A percentile compares a stretch with the other conserved stretches of the same genome.
These are phyloP conservation scores for Suillus plorans DNA, from an alignment of 768 basidiomycete species.

Conservation along the genomic window DNA sequence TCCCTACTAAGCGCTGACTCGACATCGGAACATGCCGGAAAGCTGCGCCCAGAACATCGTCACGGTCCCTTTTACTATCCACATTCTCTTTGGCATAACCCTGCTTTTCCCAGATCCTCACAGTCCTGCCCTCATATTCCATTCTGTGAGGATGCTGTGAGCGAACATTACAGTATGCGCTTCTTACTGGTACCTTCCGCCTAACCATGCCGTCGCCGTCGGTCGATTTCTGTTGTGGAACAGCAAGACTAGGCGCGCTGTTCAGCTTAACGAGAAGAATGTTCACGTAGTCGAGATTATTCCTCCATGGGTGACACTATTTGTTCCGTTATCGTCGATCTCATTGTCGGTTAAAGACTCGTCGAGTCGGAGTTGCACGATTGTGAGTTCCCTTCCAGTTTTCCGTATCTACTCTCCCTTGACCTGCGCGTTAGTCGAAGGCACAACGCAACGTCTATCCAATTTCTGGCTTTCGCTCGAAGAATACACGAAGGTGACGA, in stretches of 20 bases:
- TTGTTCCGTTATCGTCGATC: conserved; percentile 9
- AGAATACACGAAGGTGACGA: conserved; percentile 40
- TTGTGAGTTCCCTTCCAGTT: conserved; percentile 32
- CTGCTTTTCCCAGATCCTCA: too few species aligned
- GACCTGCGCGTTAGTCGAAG: conserved; percentile 56
- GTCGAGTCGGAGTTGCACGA: conserved; percentile 66
- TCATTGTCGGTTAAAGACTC: conserved; percentile 33
- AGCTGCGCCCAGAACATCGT: too few species aligned
- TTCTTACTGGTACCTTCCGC: too few species aligned
- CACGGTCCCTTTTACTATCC: too few species aligned
- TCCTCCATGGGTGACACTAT: conserved; percentile 46
- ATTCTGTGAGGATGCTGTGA: too few species aligned
- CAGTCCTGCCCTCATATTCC: too few species aligned
- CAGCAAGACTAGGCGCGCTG: conserved; percentile 14
- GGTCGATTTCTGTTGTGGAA: too few species aligned
- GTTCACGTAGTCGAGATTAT: conserved; percentile 56
- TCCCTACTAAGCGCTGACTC: too few species aligned
- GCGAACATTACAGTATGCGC: too few species aligned
- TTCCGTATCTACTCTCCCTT: conserved; percentile 23
- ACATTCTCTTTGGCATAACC: too few species aligned
- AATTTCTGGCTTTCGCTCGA: conserved; percentile 59
- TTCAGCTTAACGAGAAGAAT: conserved; percentile 47
- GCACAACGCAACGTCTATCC: conserved; percentile 45
- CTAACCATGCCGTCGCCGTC: too few species aligned
- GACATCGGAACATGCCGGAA: too few species aligned